Base-by-base conservation (phyloP, 257 asterid species). In the Solanum etuberosum region DNA sequence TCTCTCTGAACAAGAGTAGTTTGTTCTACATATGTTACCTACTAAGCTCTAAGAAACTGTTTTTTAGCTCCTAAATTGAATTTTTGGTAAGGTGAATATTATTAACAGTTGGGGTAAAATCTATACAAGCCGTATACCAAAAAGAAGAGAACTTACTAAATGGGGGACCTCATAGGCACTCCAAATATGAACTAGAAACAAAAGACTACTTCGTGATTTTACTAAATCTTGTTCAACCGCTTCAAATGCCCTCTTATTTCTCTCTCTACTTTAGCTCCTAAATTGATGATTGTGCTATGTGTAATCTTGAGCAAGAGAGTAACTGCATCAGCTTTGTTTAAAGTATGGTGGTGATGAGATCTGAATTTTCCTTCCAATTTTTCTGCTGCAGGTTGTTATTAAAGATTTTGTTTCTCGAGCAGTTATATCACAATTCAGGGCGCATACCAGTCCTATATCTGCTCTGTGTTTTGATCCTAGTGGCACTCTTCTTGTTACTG, bases 401-500 rank as follows among this genome's bases (percentile, higher is more conserved):
- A 92, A 90, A 87, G 93, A 92, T 88, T 88, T 92, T 70, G 85
- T 82, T 27, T 90, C 92, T 83, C 86, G 90, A 86, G 85, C 86
- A 54, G 88, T 92, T 83, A 86, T 92, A 85, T 89, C 92, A 54
- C 93, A 92, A 89, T 92, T 92, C 88, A 89, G 92, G 90, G 92
- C 94, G 59, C 94, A 92, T 80, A 88, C 83, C 2, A 90, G 92
- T 86, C 92, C 93, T 46, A 76, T 92, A 61, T 92, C 92, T 83
- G 92, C 91, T 83, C 91, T 92, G 3, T 90, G 92, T 89, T 92
- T 92, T 59, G 94, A 92, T 83, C 94, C 92, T 18, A 92, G 92
- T 88, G 92, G 92, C 85, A 92, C 94, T 87, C 92, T 92, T 86
- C 92, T 92, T 46, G 94, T 92, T 34, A 90, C 94, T 82, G 94